Conservation (phyloP, 305 asterid species). For the Fraxinus paxiana region DNA sequence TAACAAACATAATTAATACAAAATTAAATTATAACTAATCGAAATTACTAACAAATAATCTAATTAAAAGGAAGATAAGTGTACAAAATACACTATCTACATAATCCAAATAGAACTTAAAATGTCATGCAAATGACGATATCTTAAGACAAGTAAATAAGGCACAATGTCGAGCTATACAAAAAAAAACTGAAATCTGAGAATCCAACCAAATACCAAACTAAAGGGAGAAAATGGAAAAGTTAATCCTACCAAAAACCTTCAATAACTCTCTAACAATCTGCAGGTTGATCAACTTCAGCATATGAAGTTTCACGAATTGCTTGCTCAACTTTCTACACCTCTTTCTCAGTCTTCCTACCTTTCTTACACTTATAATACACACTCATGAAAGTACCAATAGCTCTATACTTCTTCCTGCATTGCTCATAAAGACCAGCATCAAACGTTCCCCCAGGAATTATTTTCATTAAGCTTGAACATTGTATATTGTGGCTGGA, state of each 20-base stretch:
- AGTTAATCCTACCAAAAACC: constrained; percentile 13
- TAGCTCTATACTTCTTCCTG: constrained; percentile 69
- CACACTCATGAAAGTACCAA: constrained; percentile 92
- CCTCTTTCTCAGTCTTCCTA: constrained; percentile 88
- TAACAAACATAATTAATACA: no score
- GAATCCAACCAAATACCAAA: constrained; percentile 9
- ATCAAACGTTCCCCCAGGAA: constrained; percentile 97
- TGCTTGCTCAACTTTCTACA: constrained; percentile 91
- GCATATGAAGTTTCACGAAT: constrained; percentile 61
- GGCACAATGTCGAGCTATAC: background rate
- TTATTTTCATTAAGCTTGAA: constrained; percentile 76
- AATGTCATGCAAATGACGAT: constrained; percentile 16
- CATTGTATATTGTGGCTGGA: constrained; percentile 87
- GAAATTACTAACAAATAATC: no score
- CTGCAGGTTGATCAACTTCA: constrained; percentile 42
- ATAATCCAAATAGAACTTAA: constrained; percentile 3
- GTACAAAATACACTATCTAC: no score
- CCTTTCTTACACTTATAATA: constrained; percentile 92
- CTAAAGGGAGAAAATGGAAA: background rate
- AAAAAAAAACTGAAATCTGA: background rate
- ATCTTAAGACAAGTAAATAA: constrained; percentile 16
- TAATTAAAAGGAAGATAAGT: no score
- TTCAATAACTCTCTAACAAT: constrained; percentile 11
- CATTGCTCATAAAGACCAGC: constrained; percentile 75
- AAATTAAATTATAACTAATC: no score